Evolutionary conservation across 2,329 filamentous ascomycete species (phyloP).

Genomic region (Venturia nashicola): DNA sequence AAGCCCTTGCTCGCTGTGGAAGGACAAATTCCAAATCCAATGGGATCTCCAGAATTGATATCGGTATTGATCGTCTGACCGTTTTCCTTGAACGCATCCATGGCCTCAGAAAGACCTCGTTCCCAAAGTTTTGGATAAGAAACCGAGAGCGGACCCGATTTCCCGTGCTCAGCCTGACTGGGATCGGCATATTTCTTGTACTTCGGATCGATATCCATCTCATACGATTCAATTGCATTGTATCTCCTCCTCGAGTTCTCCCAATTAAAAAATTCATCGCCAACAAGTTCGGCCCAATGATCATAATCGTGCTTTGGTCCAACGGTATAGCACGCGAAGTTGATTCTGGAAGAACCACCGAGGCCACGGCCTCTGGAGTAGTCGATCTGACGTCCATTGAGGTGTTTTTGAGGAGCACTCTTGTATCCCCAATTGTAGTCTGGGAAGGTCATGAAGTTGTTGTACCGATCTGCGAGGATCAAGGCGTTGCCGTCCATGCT

Average conservation of each 20-base stretch:
- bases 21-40: slow-evolving; percentile 41
- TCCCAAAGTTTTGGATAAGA: slow-evolving; percentile 39
- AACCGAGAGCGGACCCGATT: slow-evolving; percentile 34
- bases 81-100: slow-evolving; percentile 28
- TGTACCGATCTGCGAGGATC: slow-evolving; percentile 44
- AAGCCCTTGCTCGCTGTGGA: slow-evolving; percentile 36
- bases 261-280: slow-evolving; percentile 46
- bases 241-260: slow-evolving; percentile 37
- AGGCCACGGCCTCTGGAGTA: slow-evolving; percentile 35
- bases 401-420: slow-evolving; percentile 26
- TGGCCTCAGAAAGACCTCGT: slow-evolving; percentile 36
- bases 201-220: slow-evolving; percentile 20
- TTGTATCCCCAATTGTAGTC: slow-evolving; percentile 39
- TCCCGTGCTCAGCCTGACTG: slow-evolving; percentile 35
- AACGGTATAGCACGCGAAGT: slow-evolving; percentile 20
- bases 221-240: slow-evolving; percentile 42
- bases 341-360: slow-evolving; percentile 33
- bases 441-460: slow-evolving; percentile 32
- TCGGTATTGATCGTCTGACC: slow-evolving; percentile 41
- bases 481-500: neutral
- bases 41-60: slow-evolving; percentile 45
- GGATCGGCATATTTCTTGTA: slow-evolving; percentile 37
- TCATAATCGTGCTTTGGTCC: slow-evolving; percentile 51
- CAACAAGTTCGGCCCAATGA: slow-evolving; percentile 44
- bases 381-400: slow-evolving; percentile 26